Evolutionary conservation across 192 early-diverging fungal genomes (phyloP).

Genomic region (Podila verticillata): DNA sequence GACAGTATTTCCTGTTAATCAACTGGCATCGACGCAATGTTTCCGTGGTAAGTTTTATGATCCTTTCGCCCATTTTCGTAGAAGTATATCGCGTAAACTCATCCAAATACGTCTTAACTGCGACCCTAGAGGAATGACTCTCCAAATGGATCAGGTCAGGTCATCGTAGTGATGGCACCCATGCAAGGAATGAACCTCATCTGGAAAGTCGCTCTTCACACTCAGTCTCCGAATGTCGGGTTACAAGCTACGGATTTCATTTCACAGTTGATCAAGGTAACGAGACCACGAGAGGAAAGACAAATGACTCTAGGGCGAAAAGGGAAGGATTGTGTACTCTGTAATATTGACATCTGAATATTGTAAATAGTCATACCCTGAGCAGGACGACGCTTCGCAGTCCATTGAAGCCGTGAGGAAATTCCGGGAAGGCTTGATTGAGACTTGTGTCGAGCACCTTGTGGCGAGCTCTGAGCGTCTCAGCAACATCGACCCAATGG

Average conservation of each 20-base stretch:
- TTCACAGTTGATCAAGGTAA: slow-evolving; percentile 41
- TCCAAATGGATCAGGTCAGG: slow-evolving; percentile 8
- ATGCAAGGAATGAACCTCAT: slow-evolving; percentile 55
- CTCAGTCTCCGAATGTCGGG: slow-evolving; percentile 45
- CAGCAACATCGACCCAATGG: slow-evolving; percentile 18
- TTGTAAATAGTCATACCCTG: slow-evolving; percentile 26
- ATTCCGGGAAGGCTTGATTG: slow-evolving; percentile 53
- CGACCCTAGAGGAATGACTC: slow-evolving; percentile 8
- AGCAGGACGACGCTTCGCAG: slow-evolving; percentile 20
- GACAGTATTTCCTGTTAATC: slow-evolving; percentile 51
- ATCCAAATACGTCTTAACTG: no score
- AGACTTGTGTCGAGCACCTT: slow-evolving; percentile 53
- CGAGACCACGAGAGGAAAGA: not conserved
- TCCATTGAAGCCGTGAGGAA: slow-evolving; percentile 14
- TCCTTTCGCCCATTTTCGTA: no score
- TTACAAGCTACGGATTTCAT: slow-evolving; percentile 47
- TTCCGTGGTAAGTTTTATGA: slow-evolving; percentile 25
- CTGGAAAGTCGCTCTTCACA: slow-evolving; percentile 56
- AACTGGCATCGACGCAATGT: slow-evolving; percentile 45
- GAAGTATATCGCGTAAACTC: not conserved
- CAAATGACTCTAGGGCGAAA: no score
- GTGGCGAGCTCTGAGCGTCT: slow-evolving; percentile 33
- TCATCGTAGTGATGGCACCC: slow-evolving; percentile 37
- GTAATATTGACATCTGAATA: no score
- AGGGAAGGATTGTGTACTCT: no score